A percentile compares a stretch with the other conserved stretches of the same genome.
Conservation (phyloP, 2,329 filamentous ascomycete species). For the Penicillium sp. region DNA sequence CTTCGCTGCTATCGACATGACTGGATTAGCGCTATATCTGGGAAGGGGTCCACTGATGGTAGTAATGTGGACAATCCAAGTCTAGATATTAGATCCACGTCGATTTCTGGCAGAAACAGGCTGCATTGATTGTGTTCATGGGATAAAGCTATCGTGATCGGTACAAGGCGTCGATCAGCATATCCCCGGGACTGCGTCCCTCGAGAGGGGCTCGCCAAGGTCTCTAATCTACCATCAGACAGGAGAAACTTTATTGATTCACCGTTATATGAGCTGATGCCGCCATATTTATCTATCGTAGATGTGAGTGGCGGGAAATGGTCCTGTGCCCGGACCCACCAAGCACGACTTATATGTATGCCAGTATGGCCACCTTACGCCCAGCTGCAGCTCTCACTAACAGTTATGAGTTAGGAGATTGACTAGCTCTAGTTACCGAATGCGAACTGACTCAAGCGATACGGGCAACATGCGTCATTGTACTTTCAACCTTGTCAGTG, state of each 20-base stretch:
- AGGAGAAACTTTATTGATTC: not conserved
- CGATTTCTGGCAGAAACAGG: no score
- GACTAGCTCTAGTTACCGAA: not conserved
- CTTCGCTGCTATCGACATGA: no score
- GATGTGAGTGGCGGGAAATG: not conserved
- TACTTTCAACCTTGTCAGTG: not conserved
- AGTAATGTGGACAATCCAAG: no score
- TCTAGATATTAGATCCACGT: no score
- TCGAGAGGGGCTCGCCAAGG: no score
- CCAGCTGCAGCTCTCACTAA: not conserved
- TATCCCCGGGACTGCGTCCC: not conserved
- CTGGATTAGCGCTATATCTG: no score
- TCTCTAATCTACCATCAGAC: not conserved
- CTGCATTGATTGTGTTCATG: no score
- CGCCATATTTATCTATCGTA: not conserved
- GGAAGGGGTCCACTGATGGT: no score
- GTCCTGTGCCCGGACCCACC: not conserved
- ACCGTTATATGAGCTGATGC: not conserved
- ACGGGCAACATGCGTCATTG: not conserved
- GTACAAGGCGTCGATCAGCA: no score
- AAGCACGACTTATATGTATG: not conserved
- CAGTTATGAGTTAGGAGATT: not conserved
- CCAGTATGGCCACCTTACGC: no score
- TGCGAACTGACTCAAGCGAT: not conserved
- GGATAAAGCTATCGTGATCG: no score